phyloP scores from a whole-genome alignment of 768 basidiomycete species.

The Mycena rebaudengoi region DNA sequence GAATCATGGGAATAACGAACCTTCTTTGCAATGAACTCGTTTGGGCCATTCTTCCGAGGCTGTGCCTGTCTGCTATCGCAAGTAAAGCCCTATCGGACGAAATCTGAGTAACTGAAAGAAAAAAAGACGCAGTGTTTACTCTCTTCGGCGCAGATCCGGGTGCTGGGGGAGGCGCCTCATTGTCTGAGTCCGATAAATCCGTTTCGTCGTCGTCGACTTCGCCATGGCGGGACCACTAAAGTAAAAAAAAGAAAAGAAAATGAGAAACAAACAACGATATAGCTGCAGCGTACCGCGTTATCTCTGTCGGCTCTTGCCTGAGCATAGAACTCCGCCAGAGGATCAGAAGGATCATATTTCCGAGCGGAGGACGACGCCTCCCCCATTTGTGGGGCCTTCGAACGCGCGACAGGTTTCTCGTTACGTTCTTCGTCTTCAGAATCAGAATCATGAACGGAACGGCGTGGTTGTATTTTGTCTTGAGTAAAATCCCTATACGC shows the following conservation, averaged over 20 bases:
- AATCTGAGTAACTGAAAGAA: conserved; percentile 3
- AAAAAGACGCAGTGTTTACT: conserved; percentile 23
- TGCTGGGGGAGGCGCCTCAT: conserved; percentile 30
- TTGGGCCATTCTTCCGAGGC: conserved; percentile 50
- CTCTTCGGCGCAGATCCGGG: conserved; percentile 36
- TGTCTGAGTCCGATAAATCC: conserved; percentile 32
- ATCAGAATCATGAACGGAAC: conserved; percentile 26
- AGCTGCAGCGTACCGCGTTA: conserved; percentile 44
- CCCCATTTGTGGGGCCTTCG: neutral
- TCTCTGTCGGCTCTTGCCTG: conserved; percentile 61
- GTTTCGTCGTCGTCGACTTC: conserved; percentile 45
- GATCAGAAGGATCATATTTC: conserved; percentile 48
- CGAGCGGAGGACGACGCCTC: conserved; percentile 13
- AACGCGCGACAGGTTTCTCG: conserved; percentile 1
- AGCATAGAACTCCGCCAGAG: conserved; percentile 71
- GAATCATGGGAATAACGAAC: conserved; percentile 40
- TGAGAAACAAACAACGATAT: neutral
- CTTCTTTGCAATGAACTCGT: conserved; percentile 81
- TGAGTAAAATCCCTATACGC: conserved; percentile 46
- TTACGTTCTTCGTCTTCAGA: conserved; percentile 29
- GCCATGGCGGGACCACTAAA: conserved; percentile 45
- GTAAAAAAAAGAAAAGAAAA: neutral
- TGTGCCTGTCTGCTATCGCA: conserved; percentile 62
- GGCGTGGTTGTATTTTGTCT: conserved; percentile 28
- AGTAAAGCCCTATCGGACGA: conserved; percentile 61